Base-by-base conservation (phyloP, 148 eudicot genomes). In the Polygonum aviculare region DNA sequence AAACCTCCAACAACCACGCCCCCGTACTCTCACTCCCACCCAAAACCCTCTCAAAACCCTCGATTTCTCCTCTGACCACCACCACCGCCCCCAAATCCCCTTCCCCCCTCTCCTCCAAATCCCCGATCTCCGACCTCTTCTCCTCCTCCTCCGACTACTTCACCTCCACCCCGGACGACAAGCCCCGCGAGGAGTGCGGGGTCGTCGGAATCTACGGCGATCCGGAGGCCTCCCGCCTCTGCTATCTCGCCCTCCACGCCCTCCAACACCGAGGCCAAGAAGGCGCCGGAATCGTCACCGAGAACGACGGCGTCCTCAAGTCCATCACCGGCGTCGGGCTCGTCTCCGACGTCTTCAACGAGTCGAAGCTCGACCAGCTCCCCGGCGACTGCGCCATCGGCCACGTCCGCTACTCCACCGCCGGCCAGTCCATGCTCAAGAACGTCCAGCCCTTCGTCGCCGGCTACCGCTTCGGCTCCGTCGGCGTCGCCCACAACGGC, bases 401-500 rank as follows among this genome's bases (percentile, higher is more conserved):
- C 1, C 98, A 93, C 50, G 96, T 91, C 12, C 79, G 98, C 36
- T 93, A 90, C 73, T 93, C 97, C 11, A 90, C 94, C 18, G 89
- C 97, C n/a, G 91, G 94, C 4, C 50, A 90, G 15, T 86, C 90
- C 49, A 88, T 90, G 91, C 74, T 90, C 11, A 92, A 92, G 73
- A 92, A 92, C 77, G 97, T 92, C 9, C 97, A 92, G 78, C 97
- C 97, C 2, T 90, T 92, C 62, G 93, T 90, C 0, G 92, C 94
- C 1, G 87, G 93, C 5, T 90, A 88, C 76, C 73, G 89, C 76
- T 89, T 78, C 55, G 93, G 97, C 10, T 88, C 94, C 0, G 86
- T 92, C 15, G 93, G 94, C 1, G 94, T 92, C 11, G 94, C 94
- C n/a, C 97, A 92, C 75, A 92, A 92, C 21, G 97, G 97, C 0